Evolutionary conservation across 768 basidiomycete genomes (phyloP), one percentile per base, ranked within the genome.

Genomic region (Lentinula aciculospora): DNA sequence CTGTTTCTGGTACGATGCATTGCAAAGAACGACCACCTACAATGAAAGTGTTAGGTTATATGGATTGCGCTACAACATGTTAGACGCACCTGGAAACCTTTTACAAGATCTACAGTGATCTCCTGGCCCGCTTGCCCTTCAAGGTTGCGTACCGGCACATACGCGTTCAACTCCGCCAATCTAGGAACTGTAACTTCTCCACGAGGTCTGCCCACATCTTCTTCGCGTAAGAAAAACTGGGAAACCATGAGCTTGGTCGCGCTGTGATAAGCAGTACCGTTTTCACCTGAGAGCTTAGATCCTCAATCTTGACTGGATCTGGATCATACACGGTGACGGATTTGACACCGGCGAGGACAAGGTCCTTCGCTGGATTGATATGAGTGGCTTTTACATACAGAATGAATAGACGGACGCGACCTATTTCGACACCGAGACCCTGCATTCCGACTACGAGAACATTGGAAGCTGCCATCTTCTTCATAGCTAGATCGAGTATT

Each of bases 321-420:
- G 95, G 95, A 72, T 99, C 97, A 68, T 84, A 98, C 57, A 98
- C 81, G 4, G 95, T 95, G 29, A 98, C 96, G 5, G 92, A 94
- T 74, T 97, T 98, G 51, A 99, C 97, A 58, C 97, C 97, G 49
- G 97, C 97, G 56, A 99, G 80, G 56, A 84, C 88, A 57, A 98
- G 79, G 69, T 99, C 93, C 79, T 99, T 99, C 61, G 97, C 96
- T 94, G 64, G 5, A 63, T 25, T 51, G 17, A 27, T 28, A 9
- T 61, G 12, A 59, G 61, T 29, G 59, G 27, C 50, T 44, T 56
- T 25, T 51, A 3, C n/a, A 10, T 37, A 51, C 7, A 17, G 63
- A 59, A 31, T 40, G 28, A 25, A 8, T 29, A 29, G 32, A 21
- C 37, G 32, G 31, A 57, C 66, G 74, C 59, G 74, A 86, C 95